Percentiles rank a stretch among this genome's conserved stretches.
phyloP scores from a whole-genome alignment of 176 grass and related monocot genomes.

The Juncus effusus region DNA sequence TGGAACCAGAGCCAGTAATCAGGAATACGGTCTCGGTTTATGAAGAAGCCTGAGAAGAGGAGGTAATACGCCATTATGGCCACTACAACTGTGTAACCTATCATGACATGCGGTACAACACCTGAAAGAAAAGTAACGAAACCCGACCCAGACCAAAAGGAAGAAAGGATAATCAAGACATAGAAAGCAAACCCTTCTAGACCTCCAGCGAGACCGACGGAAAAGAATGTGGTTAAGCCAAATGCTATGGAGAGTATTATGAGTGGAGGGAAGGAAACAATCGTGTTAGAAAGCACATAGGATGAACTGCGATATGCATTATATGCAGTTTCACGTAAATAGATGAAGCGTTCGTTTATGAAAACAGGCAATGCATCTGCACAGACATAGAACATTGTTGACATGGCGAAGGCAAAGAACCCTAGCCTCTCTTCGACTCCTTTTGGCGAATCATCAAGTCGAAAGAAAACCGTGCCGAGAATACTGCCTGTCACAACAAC shows the following conservation, averaged over 20 bases:
- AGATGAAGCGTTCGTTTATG: constrained; percentile 84
- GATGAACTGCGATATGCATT: constrained; percentile 83
- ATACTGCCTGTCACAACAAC: constrained; percentile 67
- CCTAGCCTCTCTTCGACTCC: constrained; percentile 83
- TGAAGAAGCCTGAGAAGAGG: constrained; percentile 94
- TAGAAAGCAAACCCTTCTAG: constrained; percentile 67
- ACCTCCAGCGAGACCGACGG: constrained; percentile 75
- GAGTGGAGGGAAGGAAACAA: constrained; percentile 80
- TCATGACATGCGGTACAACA: constrained; percentile 79
- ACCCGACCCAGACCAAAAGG: constrained; percentile 82
- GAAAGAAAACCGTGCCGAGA: constrained; percentile 82
- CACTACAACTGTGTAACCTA: constrained; percentile 78
- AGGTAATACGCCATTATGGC: constrained; percentile 90
- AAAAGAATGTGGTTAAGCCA: constrained; percentile 71
- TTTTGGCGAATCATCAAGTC: constrained; percentile 67
- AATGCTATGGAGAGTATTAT: constrained; percentile 77
- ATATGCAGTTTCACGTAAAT: constrained; percentile 87
- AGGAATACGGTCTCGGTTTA: constrained; percentile 79
- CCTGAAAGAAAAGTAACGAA: constrained; percentile 96
- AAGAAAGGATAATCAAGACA: constrained; percentile 59
- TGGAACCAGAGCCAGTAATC: constrained; percentile 96
- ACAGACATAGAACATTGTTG: constrained; percentile 96
- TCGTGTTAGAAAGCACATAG: constrained; percentile 89
- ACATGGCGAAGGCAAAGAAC: constrained; percentile 98
- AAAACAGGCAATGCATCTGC: constrained; percentile 93